Percentiles rank a stretch among this genome's conserved stretches.
Evolutionary conservation across 192 early-diverging fungal species (phyloP).

Genomic region (Endogone sp.): DNA sequence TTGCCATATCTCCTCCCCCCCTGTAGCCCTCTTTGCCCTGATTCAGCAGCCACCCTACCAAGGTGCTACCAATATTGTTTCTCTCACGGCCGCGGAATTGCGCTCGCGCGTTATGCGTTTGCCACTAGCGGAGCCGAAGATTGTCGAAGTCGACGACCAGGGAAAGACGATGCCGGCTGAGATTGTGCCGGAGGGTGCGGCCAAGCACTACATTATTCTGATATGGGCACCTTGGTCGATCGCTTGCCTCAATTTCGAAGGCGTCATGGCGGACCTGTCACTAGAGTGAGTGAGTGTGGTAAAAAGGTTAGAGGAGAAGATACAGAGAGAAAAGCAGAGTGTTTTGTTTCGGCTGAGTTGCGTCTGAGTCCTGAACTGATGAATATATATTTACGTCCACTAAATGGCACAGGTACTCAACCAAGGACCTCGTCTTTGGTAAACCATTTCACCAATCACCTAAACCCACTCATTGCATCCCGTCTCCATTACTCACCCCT

Average conservation of each 20-base stretch:
- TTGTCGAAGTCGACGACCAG: constrained; percentile 1
- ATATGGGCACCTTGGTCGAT: not conserved
- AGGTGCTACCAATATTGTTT: not conserved
- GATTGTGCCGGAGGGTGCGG: not conserved
- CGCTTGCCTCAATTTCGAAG: constrained; percentile 3
- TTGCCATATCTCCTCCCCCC: not conserved
- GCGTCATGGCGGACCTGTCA: not conserved
- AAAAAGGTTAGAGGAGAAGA: too few species aligned
- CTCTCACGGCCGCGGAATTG: not conserved
- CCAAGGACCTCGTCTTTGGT: not conserved
- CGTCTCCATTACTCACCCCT: not conserved
- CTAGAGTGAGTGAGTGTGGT: not conserved
- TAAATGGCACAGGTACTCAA: not conserved
- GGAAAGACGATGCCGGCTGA: not conserved
- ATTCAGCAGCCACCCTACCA: not conserved
- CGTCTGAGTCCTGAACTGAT: too few species aligned
- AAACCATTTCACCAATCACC: not conserved
- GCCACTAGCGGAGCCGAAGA: not conserved
- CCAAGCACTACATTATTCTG: not conserved
- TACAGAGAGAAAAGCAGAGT: too few species aligned
- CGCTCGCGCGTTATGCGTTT: not conserved
- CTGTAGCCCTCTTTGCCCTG: constrained; percentile 1
- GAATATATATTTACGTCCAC: too few species aligned
- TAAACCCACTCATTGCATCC: not conserved
- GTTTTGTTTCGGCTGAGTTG: too few species aligned